Evolutionary conservation across 148 eudicot genomes (phyloP), one percentile per base, ranked within the genome.

Genomic region (Persicaria tinctoria): DNA sequence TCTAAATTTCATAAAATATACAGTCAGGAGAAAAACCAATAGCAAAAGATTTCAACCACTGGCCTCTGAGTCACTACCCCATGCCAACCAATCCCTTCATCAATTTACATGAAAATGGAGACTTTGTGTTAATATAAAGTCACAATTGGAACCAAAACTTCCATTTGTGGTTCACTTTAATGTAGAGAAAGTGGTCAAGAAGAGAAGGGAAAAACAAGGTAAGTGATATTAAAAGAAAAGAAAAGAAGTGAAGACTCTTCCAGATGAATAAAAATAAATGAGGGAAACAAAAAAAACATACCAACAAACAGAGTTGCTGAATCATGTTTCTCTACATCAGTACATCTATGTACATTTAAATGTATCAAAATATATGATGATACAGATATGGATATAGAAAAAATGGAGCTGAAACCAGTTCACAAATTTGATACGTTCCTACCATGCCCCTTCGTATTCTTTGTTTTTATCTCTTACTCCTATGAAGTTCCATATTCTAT

Each of bases 161-260:
- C 98, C 98, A 78, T 86, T 90, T 55, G 98, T 96, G 54, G 97
- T 95, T 97, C 98, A 95, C 98, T 95, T 80, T 64, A 71, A 80
- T 66, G 80, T 53, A 73, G 74, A 80, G 69, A 69, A 51, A 77
- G 70, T 70, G 41, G 76, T 82, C 66, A n/a, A n/a, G n/a, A 80
- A 70, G 14, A 82, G 73, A 79, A 68, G 8, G 45, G 54, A 46
- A 59, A 46, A 1, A 18, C 38, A 41, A 41, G 23, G 23, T 23
- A 57, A 0, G 70, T 64, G 17, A 64, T 38, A 41, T 64, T 32
- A 64, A 41, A 12, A 9, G 38, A 14, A 32, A 2, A 13, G 47
- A 64, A 23, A 60, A 64, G 47, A 4, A 13, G 69, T 32, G 4
- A 38, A 60, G 5, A 44, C 68, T 18, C 23, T 60, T 18, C 44